phyloP scores from a whole-genome alignment of 2,329 filamentous ascomycete genomes.

The Fusarium protoensiforme region DNA sequence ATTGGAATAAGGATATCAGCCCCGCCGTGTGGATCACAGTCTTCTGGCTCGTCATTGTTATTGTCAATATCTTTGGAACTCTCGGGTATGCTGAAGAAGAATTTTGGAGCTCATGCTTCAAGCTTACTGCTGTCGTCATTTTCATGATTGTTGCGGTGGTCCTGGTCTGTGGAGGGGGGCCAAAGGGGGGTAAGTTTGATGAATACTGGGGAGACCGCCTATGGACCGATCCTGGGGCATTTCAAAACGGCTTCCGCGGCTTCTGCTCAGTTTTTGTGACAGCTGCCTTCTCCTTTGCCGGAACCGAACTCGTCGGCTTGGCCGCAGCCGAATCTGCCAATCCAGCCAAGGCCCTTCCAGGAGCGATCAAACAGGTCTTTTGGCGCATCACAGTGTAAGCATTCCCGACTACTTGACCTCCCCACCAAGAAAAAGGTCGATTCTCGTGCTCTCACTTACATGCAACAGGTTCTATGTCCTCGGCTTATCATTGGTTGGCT shows the following conservation, averaged over 20 bases:
- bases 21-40: constrained; percentile 63
- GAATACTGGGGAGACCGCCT: constrained; percentile 54
- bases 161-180: constrained; percentile 66
- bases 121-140: constrained; percentile 64
- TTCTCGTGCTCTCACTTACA: too few relatives aligned
- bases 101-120: constrained; percentile 56
- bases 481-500: constrained; percentile 57
- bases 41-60: constrained; percentile 58
- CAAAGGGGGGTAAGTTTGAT: constrained; percentile 53
- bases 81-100: too few relatives aligned
- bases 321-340: constrained; percentile 63
- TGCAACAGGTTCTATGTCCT: constrained; percentile 59
- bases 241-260: constrained; percentile 67
- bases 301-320: constrained; percentile 14
- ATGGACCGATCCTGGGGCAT: constrained; percentile 54
- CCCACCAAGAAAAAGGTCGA: too few relatives aligned
- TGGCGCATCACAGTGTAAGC: constrained; percentile 60
- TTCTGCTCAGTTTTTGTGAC: constrained; percentile 22
- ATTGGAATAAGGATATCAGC: constrained; percentile 59
- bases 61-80: constrained; percentile 65
- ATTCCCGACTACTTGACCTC: too few relatives aligned
- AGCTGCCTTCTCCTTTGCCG: constrained; percentile 13
- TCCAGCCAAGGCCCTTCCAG: constrained; percentile 75
- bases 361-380: constrained; percentile 78
- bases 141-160: constrained; percentile 70